Conservation (phyloP, 768 basidiomycete genomes). For the Hirschioporus abietinus region DNA sequence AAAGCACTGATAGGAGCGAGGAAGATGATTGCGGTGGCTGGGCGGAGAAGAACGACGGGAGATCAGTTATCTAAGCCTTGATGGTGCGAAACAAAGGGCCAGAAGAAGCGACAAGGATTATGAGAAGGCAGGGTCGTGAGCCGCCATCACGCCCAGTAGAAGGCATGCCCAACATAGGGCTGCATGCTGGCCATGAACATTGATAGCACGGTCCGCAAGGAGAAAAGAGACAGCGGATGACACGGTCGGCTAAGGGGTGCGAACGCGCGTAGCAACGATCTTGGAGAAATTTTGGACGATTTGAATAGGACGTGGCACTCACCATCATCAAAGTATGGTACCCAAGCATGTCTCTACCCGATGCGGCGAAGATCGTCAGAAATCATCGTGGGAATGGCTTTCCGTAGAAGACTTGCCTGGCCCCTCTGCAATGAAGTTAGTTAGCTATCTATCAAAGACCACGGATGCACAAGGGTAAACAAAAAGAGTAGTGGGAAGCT, state of each 20-base stretch:
- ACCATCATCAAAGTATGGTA: slow-evolving; percentile 84
- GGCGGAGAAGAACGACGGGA: background rate
- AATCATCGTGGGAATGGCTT: slow-evolving; percentile 9
- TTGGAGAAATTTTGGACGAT: background rate
- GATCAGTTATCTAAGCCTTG: background rate
- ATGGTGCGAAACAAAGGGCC: slow-evolving; percentile 1
- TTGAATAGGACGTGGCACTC: slow-evolving; percentile 20
- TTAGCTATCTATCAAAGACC: background rate
- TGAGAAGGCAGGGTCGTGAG: background rate
- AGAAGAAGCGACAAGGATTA: background rate
- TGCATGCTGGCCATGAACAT: background rate
- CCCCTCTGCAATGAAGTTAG: slow-evolving; percentile 39
- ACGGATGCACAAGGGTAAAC: background rate
- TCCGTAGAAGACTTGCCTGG: slow-evolving; percentile 38
- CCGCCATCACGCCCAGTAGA: background rate
- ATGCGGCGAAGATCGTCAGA: slow-evolving; percentile 11
- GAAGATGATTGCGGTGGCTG: slow-evolving; percentile 83
- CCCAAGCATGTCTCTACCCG: slow-evolving; percentile 69
- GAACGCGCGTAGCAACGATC: background rate
- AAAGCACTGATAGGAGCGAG: slow-evolving; percentile 83
- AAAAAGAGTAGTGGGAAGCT: background rate
- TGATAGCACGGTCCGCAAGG: background rate
- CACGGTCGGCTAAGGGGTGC: background rate
- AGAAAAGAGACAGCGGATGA: background rate
- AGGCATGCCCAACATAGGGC: background rate